Evolutionary conservation across 2,329 filamentous ascomycete genomes (phyloP).

Genomic region (Trichoderma arundinaceum): DNA sequence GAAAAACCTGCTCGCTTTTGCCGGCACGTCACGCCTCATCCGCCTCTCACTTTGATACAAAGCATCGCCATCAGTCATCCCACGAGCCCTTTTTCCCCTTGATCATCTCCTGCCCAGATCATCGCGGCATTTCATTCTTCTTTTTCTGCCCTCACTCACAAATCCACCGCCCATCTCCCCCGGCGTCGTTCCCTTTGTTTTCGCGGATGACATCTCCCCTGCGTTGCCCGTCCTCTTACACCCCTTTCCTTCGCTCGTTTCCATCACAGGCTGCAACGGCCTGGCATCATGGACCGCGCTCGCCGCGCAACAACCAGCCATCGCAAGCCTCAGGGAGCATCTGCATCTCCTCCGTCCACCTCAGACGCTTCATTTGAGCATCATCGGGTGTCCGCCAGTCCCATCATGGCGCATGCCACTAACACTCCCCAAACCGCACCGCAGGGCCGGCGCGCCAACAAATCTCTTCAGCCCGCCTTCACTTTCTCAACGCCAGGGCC

Average conservation of each 20-base stretch:
- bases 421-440: slow-evolving; percentile 39
- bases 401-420: slow-evolving; percentile 43
- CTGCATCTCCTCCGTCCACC: slow-evolving; percentile 44
- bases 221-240: slow-evolving; percentile 34
- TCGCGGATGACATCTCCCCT: slow-evolving; percentile 29
- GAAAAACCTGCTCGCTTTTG: slow-evolving; percentile 30
- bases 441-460: slow-evolving; percentile 44
- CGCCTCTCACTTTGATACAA: slow-evolving; percentile 27
- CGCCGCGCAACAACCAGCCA: slow-evolving; percentile 44
- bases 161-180: slow-evolving; percentile 2
- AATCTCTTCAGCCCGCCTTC: slow-evolving; percentile 45
- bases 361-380: slow-evolving; percentile 43
- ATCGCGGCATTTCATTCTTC: neutral
- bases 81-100: slow-evolving; percentile 13
- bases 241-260: slow-evolving; percentile 29
- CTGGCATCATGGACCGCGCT: slow-evolving; percentile 48
- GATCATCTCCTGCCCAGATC: neutral
- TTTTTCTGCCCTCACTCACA: neutral
- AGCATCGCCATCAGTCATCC: slow-evolving; percentile 28
- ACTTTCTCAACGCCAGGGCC: slow-evolving; percentile 47
- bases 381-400: slow-evolving; percentile 42
- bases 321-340: slow-evolving; percentile 43
- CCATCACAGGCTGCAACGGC: slow-evolving; percentile 39
- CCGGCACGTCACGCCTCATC: slow-evolving; percentile 32
- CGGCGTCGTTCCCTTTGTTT: neutral